A percentile compares a stretch with the other conserved stretches of the same genome.
phyloP scores from a whole-genome alignment of 73 alveolate species.

The Uronychia binucleata region DNA sequence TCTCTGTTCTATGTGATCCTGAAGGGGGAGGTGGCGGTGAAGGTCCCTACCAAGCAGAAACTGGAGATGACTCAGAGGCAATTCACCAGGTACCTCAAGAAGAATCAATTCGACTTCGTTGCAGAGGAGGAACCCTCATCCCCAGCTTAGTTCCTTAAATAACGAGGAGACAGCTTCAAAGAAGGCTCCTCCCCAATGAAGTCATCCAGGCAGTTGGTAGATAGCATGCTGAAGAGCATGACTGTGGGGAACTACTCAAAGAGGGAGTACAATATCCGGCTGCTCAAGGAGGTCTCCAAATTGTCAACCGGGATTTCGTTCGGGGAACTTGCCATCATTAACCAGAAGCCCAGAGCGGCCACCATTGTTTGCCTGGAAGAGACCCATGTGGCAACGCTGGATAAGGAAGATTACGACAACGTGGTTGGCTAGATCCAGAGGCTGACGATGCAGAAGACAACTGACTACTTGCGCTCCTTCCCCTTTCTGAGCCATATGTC shows the following conservation, averaged over 20 bases:
- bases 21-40: not conserved
- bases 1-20: not conserved
- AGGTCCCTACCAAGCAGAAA: not conserved
- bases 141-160: not conserved
- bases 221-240: not conserved
- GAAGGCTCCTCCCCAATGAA: not conserved
- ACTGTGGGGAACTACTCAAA: not conserved
- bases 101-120: not conserved
- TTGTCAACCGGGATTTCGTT: constrained; percentile 42
- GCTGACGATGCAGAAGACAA: constrained; percentile 23
- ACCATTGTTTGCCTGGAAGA: constrained; percentile 31
- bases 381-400: constrained; percentile 42
- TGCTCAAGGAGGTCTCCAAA: constrained; percentile 26
- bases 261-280: constrained; percentile 5
- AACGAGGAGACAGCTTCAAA: not conserved
- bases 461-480: constrained; percentile 39
- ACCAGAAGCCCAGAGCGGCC: constrained; percentile 36
- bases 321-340: constrained; percentile 48
- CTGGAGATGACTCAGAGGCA: not conserved
- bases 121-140: not conserved
- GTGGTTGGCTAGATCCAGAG: constrained; percentile 34
- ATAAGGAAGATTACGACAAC: constrained; percentile 38
- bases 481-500: constrained; percentile 52
- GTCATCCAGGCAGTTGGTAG: not conserved
- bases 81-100: not conserved